Evolutionary conservation across 2,329 filamentous ascomycete genomes (phyloP), one percentile per base, ranked within the genome.

Genomic region (Fusarium sarcochroum): DNA sequence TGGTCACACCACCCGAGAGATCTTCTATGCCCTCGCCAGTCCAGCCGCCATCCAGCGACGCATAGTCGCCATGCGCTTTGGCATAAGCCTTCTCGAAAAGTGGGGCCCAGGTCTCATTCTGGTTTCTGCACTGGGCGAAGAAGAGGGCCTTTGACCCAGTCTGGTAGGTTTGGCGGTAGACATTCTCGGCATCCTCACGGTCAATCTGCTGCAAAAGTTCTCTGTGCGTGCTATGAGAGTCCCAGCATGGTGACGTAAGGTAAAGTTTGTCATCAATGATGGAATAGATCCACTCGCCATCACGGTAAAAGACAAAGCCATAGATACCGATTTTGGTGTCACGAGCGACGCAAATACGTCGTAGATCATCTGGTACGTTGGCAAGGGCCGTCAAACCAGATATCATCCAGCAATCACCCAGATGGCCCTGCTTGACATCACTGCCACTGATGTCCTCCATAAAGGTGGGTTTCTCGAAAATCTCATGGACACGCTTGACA

Each of bases 281-380:
- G n/a, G n/a, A 94, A 72, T 94, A 93, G 58, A 95, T 92, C 94
- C 93, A 97, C 79, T 96, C 93, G 52, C 93, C 93, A 74, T 97
- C 93, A 76, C 93, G 84, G 76, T 91, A 92, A 76, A 97, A 97
- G 47, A 97, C 92, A 74, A 97, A 97, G 2, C 93, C 93, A 73
- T 97, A 97, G 5, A 97, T 93, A 10, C 93, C 93, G 50, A 96
- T 89, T 67, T 78, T 84, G 13, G 86, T 87, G 71, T 97, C 88
- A 42, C 91, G 89, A 45, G 89, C 91, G 30, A 97, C 91, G 73
- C 93, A 97, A 8, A 93, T 86, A 18, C 88, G 86, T 73, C 91
- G 85, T 54, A 97, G 89, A 15, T 92, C 84, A 2, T 86, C 89
- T 46, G 90, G 82, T 62, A 92, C 91, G 66, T 93, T 93, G 32